A percentile compares a stretch with the other conserved stretches of the same genome.
Conservation (phyloP, 2,329 filamentous ascomycete genomes). For the Scedosporium dehoogii region DNA sequence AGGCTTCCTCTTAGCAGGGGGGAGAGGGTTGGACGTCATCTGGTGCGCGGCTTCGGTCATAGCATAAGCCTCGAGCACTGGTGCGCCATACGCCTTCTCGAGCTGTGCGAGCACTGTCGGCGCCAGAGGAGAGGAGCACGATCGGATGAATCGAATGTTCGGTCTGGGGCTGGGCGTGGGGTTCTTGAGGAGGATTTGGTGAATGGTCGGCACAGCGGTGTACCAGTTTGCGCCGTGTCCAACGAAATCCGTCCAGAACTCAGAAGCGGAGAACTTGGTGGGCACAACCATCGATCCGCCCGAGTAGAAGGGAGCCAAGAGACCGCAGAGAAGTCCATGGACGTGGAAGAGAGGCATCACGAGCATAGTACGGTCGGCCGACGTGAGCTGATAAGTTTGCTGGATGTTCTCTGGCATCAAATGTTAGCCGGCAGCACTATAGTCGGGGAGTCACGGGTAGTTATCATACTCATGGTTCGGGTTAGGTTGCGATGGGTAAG, state of each 20-base stretch:
- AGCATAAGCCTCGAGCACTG: slow-evolving; percentile 81
- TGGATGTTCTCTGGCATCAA: slow-evolving; percentile 56
- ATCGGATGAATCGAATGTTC: slow-evolving; percentile 75
- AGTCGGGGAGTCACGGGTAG: slow-evolving; percentile 1
- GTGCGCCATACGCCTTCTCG: slow-evolving; percentile 64
- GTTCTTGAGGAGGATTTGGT: slow-evolving; percentile 75
- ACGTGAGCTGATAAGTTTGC: slow-evolving; percentile 62
- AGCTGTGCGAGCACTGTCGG: slow-evolving; percentile 74
- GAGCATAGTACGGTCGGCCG: slow-evolving; percentile 67
- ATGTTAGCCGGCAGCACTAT: not conserved
- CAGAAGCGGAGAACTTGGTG: slow-evolving; percentile 66
- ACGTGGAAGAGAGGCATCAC: slow-evolving; percentile 92
- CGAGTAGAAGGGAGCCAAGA: slow-evolving; percentile 66
- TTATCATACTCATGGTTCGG: slow-evolving; percentile 59
- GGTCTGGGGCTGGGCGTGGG: slow-evolving; percentile 59
- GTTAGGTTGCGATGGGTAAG: slow-evolving; percentile 74
- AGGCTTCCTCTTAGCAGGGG: slow-evolving; percentile 63
- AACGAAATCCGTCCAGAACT: slow-evolving; percentile 74
- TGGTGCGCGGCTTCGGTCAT: slow-evolving; percentile 88
- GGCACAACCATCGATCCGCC: slow-evolving; percentile 75
- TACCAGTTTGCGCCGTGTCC: slow-evolving; percentile 78
- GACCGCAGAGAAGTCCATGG: slow-evolving; percentile 75
- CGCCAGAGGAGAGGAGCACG: slow-evolving; percentile 74
- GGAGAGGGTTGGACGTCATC: slow-evolving; percentile 69
- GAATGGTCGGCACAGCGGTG: slow-evolving; percentile 86